phyloP scores from a whole-genome alignment of 208 protist genomes.

The Spongospora subterranea region DNA sequence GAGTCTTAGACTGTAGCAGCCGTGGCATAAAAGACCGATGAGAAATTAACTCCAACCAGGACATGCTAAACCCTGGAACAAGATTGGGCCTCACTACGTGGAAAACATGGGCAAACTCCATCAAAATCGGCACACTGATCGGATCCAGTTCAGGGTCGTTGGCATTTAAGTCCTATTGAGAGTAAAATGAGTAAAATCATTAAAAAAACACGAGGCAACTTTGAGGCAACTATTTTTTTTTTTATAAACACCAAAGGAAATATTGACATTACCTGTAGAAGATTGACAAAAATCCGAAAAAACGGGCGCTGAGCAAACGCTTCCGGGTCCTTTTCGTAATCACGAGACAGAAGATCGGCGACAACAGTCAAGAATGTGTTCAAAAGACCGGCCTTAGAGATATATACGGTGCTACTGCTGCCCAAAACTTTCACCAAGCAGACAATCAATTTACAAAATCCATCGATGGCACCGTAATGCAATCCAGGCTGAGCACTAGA shows the following conservation, averaged over 20 bases:
- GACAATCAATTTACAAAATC: slow-evolving; percentile 51
- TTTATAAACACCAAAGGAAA: not conserved
- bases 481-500: not conserved
- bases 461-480: not conserved
- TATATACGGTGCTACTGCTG: not conserved
- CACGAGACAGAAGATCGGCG: slow-evolving; percentile 69
- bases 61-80: slow-evolving; percentile 95
- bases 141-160: slow-evolving; percentile 69
- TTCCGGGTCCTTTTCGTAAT: slow-evolving; percentile 78
- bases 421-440: slow-evolving; percentile 31
- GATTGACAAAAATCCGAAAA: slow-evolving; percentile 89
- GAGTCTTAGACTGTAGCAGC: slow-evolving; percentile 78
- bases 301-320: slow-evolving; percentile 96
- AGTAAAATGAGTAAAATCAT: not conserved
- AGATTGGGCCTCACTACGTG: slow-evolving; percentile 81
- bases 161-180: slow-evolving; percentile 80
- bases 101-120: slow-evolving; percentile 85
- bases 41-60: slow-evolving; percentile 96
- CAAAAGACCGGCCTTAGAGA: slow-evolving; percentile 66
- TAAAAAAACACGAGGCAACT: not conserved
- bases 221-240: not conserved
- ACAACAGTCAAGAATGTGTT: slow-evolving; percentile 74
- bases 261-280: slow-evolving; percentile 62
- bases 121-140: slow-evolving; percentile 77
- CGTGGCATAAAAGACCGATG: slow-evolving; percentile 96